Evolutionary conservation across 2,329 filamentous ascomycete genomes (phyloP).

Genomic region (Aspergillus bombycis): DNA sequence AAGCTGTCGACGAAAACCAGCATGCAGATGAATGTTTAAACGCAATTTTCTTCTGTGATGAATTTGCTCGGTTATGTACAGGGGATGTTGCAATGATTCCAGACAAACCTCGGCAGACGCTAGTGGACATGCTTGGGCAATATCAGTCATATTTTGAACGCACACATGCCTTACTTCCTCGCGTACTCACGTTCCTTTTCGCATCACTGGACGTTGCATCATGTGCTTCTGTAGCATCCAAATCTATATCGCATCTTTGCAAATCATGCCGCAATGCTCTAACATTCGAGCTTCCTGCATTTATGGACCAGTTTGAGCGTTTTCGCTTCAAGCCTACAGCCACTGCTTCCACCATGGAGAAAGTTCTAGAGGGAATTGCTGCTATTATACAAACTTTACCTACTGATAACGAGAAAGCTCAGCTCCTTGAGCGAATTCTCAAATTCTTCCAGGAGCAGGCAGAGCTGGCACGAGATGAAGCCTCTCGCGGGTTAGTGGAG

Average conservation of each 20-base stretch:
- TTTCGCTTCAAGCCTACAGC: constrained; percentile 42
- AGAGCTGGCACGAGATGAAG: constrained; percentile 36
- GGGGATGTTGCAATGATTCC: constrained; percentile 36
- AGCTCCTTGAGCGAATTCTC: constrained; percentile 43
- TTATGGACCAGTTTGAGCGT: constrained; percentile 45
- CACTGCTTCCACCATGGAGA: constrained; percentile 42
- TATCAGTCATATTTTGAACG: constrained; percentile 50
- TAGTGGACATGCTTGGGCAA: constrained; percentile 47
- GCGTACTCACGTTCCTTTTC: constrained; percentile 49
- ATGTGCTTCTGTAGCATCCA: constrained; percentile 46
- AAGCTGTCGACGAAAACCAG: constrained; percentile 48
- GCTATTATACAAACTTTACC: constrained; percentile 47
- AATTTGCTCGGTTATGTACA: constrained; percentile 39
- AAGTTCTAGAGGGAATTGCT: constrained; percentile 49
- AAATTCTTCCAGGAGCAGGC: constrained; percentile 41
- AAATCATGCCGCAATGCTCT: constrained; percentile 48
- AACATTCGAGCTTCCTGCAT: constrained; percentile 45
- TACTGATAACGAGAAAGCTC: constrained; percentile 43
- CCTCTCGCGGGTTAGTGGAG: constrained; percentile 34
- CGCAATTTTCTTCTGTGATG: constrained; percentile 42
- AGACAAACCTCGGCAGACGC: constrained; percentile 43
- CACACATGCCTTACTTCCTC: constrained; percentile 43
- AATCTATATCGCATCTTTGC: constrained; percentile 48
- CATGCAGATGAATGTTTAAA: constrained; percentile 46
- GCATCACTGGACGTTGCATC: constrained; percentile 45